Evolutionary conservation across 1,284 basidiomycete genomes (phyloP).

Genomic region (Pterulicium gracile): DNA sequence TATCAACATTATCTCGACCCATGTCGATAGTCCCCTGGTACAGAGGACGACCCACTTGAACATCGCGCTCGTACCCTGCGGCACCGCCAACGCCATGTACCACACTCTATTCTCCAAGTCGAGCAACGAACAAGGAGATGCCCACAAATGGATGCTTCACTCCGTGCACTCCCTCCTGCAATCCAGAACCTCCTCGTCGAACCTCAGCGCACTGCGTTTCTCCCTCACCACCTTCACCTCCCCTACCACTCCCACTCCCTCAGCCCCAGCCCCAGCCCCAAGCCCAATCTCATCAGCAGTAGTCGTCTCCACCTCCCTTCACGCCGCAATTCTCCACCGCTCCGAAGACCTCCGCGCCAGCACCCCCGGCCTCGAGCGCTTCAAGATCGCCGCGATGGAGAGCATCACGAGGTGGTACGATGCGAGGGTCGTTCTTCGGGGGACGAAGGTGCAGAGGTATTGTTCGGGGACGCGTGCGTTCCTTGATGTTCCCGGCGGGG

Average conservation of each 20-base stretch:
- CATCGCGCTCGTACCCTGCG: conserved; percentile 62
- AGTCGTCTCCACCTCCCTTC: conserved; percentile 73
- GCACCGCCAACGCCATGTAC: conserved; percentile 94
- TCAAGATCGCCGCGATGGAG: conserved; percentile 72
- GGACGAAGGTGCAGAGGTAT: conserved; percentile 51
- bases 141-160: conserved; percentile 45
- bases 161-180: conserved; percentile 40
- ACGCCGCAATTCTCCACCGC: conserved; percentile 77
- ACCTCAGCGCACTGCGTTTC: background rate
- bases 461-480: conserved; percentile 41
- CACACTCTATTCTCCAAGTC: conserved; percentile 41
- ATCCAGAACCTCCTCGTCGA: conserved; percentile 8
- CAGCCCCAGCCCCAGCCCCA: conserved; percentile 20
- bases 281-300: conserved; percentile 24
- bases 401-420: conserved; percentile 71
- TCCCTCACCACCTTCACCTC: conserved; percentile 8
- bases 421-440: conserved; percentile 32
- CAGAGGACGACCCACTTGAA: conserved; percentile 17
- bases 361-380: conserved; percentile 74
- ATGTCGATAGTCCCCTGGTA: conserved; percentile 16
- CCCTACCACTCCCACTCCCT: conserved; percentile 29
- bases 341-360: conserved; percentile 65
- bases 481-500: conserved; percentile 27
- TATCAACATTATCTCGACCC: conserved; percentile 44
- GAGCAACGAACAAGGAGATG: conserved; percentile 16